A percentile compares a stretch with the other conserved stretches of the same genome.
Evolutionary conservation across 176 grass and related monocot species (phyloP).

Genomic region (Musa schizocarpa): DNA sequence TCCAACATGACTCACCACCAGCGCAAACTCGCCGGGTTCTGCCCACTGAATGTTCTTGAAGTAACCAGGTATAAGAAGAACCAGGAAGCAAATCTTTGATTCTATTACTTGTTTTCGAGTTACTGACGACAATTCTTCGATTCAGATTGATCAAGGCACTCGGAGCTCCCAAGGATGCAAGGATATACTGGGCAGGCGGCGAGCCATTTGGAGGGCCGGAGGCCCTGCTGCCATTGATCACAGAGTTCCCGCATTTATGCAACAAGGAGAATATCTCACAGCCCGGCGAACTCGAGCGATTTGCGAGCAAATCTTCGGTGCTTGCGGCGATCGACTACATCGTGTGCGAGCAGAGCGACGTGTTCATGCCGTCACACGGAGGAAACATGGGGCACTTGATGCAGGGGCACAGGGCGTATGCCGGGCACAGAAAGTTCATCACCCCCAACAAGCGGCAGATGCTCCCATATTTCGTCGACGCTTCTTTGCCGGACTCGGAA

Average conservation of each 20-base stretch:
- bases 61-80: background rate
- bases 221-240: conserved; percentile 1
- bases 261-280: conserved; percentile 4
- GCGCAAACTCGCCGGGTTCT: conserved; percentile 9
- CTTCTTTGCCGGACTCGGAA: background rate
- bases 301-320: background rate
- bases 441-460: conserved; percentile 16
- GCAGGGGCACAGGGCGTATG: conserved; percentile 10
- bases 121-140: background rate
- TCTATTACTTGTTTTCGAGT: no score
- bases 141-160: conserved; percentile 5
- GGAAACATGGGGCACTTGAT: conserved; percentile 19
- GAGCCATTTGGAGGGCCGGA: conserved; percentile 6
- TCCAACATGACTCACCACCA: conserved; percentile 5
- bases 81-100: no score
- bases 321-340: conserved; percentile 15
- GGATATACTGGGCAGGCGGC: conserved; percentile 15
- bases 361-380: conserved; percentile 18
- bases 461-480: background rate
- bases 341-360: conserved; percentile 13
- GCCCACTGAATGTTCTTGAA: conserved; percentile 7
- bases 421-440: conserved; percentile 12
- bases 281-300: background rate
- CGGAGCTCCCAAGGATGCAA: conserved; percentile 2
- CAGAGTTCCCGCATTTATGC: conserved; percentile 2